Conservation (phyloP, 2,329 filamentous ascomycete genomes). For the Penicillium sp. region DNA sequence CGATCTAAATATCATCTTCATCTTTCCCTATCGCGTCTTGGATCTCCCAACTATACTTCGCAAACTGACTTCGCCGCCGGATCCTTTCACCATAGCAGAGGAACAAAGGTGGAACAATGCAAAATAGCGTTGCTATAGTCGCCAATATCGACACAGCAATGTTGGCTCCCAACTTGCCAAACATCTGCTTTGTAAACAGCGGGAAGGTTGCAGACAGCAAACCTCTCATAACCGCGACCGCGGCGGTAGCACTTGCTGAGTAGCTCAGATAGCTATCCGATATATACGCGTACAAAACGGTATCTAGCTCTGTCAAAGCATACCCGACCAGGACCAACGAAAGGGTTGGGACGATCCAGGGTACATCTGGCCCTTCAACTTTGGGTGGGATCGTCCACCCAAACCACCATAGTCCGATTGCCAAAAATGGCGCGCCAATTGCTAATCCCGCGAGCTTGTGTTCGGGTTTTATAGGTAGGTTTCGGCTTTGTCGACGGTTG, state of each 20-base stretch:
- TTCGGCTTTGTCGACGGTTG: constrained; percentile 19
- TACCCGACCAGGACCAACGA: constrained; percentile 49
- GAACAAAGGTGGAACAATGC: constrained; percentile 40
- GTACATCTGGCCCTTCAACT: constrained; percentile 21
- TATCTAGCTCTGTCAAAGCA: constrained; percentile 49
- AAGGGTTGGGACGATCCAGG: constrained; percentile 44
- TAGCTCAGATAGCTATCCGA: constrained; percentile 48
- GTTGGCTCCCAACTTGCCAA: constrained; percentile 40
- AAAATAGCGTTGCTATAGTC: constrained; percentile 43
- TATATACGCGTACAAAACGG: constrained; percentile 45
- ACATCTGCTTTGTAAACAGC: constrained; percentile 45
- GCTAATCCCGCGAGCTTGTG: constrained; percentile 51
- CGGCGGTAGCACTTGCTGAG: constrained; percentile 47
- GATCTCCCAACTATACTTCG: constrained; percentile 34
- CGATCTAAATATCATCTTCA: constrained; percentile 16
- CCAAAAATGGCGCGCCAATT: constrained; percentile 47
- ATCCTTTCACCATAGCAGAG: constrained; percentile 39
- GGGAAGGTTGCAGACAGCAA: constrained; percentile 42
- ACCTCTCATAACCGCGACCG: constrained; percentile 42
- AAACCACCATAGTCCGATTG: constrained; percentile 50
- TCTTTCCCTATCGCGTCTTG: constrained; percentile 27
- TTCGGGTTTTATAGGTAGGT: constrained; percentile 40
- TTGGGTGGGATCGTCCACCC: constrained; percentile 50
- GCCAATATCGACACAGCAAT: constrained; percentile 44
- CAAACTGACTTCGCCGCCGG: constrained; percentile 38